A percentile compares a stretch with the other conserved stretches of the same genome.
These are phyloP conservation scores for Penicillium sp. DNA, from an alignment of 2,329 filamentous ascomycete genomes.

Conservation along the genomic window DNA sequence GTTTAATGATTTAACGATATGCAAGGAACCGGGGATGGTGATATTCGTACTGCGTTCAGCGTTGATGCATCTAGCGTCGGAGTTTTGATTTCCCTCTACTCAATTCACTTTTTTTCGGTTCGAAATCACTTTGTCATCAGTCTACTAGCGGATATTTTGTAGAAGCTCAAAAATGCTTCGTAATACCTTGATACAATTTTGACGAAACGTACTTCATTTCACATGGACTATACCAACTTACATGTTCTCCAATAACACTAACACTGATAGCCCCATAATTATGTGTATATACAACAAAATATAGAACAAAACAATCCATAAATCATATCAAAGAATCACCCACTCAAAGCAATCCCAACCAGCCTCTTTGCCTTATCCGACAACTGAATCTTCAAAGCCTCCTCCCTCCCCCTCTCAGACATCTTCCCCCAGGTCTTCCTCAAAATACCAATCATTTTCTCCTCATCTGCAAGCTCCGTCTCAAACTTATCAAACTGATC, in stretches of 20 bases:
- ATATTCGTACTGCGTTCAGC: background rate
- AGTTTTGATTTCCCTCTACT: constrained; percentile 1
- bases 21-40: background rate
- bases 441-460: constrained; percentile 70
- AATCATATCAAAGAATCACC: constrained; percentile 11
- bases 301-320: background rate
- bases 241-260: background rate
- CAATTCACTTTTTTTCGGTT: background rate
- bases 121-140: background rate
- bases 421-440: constrained; percentile 76
- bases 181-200: background rate
- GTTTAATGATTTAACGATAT: constrained; percentile 1
- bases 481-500: constrained; percentile 83
- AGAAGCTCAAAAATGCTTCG: background rate
- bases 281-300: background rate
- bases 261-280: background rate
- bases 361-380: constrained; percentile 61
- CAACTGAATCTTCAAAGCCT: constrained; percentile 67
- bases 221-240: background rate
- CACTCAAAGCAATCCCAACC: constrained; percentile 62
- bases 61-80: background rate
- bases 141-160: constrained; percentile 6
- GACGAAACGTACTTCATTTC: background rate
- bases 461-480: constrained; percentile 65
- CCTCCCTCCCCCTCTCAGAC: constrained; percentile 59